Percentiles rank a stretch among this genome's conserved stretches.
Conservation (phyloP, 768 basidiomycete species). For the Pleurotus djamor region DNA sequence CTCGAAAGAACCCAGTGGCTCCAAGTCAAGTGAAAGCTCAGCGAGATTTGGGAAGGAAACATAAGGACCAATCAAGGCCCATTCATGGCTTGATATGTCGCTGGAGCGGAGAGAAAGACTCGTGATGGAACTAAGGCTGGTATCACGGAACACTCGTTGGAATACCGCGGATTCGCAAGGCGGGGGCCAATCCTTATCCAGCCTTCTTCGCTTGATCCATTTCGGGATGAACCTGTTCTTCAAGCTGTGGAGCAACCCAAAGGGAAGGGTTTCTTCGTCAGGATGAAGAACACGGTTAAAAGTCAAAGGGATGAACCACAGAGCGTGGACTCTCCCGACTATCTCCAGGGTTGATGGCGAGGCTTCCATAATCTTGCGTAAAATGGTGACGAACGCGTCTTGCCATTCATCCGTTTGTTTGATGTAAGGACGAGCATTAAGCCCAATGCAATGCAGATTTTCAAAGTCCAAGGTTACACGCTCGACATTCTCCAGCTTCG, state of each 20-base stretch:
- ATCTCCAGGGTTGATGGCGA: background rate
- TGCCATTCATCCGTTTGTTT: background rate
- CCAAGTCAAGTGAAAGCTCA: conserved; percentile 12
- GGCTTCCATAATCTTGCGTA: background rate
- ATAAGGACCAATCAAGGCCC: background rate
- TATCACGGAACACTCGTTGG: background rate
- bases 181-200: background rate
- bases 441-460: background rate
- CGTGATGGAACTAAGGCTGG: background rate
- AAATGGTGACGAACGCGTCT: background rate
- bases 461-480: background rate
- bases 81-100: background rate
- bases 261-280: background rate
- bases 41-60: conserved; percentile 18
- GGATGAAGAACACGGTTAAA: background rate
- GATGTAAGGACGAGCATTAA: background rate
- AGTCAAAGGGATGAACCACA: background rate
- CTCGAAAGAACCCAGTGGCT: conserved; percentile 13
- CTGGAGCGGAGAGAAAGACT: background rate
- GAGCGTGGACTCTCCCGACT: background rate
- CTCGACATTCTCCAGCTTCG: background rate
- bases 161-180: background rate
- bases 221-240: background rate
- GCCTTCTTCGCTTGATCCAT: background rate
- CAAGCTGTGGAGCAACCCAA: background rate